A percentile compares a stretch with the other conserved stretches of the same genome.
phyloP scores from a whole-genome alignment of 1,284 basidiomycete species.

The Trametes polyzona region DNA sequence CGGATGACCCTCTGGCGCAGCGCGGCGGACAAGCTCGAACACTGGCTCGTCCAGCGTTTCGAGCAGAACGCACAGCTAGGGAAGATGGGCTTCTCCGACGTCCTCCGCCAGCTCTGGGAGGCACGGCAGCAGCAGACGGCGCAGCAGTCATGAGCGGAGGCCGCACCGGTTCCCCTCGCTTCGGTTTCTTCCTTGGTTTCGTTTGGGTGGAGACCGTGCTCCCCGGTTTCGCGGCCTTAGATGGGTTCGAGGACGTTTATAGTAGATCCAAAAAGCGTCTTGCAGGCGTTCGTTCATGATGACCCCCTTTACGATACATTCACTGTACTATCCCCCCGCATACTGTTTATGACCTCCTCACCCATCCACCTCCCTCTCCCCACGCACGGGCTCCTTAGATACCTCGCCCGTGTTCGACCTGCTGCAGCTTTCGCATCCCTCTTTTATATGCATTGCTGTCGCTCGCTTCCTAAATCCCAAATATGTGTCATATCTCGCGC shows the following conservation, averaged over 20 bases:
- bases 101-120: conserved; percentile 77
- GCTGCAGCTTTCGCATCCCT: background rate
- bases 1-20: conserved; percentile 78
- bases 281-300: conserved; percentile 25
- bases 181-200: conserved; percentile 16
- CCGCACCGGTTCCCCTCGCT: conserved; percentile 6
- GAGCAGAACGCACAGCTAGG: conserved; percentile 87
- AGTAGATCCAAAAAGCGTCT: conserved; percentile 31
- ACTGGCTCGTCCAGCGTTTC: conserved; percentile 83
- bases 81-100: conserved; percentile 86
- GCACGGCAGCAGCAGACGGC: conserved; percentile 44
- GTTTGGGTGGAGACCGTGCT: conserved; percentile 11
- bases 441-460: conserved; percentile 13
- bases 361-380: background rate
- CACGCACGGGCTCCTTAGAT: conserved; percentile 19
- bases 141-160: conserved; percentile 27
- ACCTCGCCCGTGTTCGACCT: conserved; percentile 18
- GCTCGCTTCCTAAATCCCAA: background rate
- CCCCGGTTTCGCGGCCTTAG: conserved; percentile 19
- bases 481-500: conserved; percentile 6
- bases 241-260: conserved; percentile 26
- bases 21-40: conserved; percentile 80
- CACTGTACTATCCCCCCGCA: conserved; percentile 31
- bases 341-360: conserved; percentile 20
- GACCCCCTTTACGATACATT: conserved; percentile 27